These are phyloP conservation scores for Russula vinacea DNA, from an alignment of 768 basidiomycete genomes.

Conservation along the genomic window DNA sequence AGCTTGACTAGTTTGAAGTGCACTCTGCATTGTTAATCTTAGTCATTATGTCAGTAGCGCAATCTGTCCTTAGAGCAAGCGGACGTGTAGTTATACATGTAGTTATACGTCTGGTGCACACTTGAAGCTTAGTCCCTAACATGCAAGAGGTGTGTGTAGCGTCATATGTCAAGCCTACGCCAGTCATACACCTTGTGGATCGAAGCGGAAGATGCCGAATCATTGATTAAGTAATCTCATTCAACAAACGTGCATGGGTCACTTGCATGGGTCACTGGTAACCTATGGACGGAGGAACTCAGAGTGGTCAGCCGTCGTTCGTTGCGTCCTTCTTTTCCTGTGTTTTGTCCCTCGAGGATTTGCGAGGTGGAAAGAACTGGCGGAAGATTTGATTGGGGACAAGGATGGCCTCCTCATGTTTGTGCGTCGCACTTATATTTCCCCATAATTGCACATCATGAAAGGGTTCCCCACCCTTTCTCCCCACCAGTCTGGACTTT, in stretches of 20 bases:
- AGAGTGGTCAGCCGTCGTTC: not conserved
- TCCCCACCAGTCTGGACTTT: not conserved
- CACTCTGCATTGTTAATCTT: not conserved
- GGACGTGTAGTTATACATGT: slow-evolving; percentile 43
- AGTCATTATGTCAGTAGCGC: too few relatives aligned
- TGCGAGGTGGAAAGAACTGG: not conserved
- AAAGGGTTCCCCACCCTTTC: not conserved
- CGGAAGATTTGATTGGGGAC: slow-evolving; percentile 7
- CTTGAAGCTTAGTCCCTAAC: too few relatives aligned
- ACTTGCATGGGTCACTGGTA: too few relatives aligned
- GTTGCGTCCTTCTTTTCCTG: not conserved
- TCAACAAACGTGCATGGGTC: not conserved
- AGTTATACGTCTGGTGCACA: too few relatives aligned
- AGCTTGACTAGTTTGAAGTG: not conserved
- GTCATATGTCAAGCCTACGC: too few relatives aligned
- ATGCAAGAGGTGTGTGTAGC: too few relatives aligned
- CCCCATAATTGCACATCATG: not conserved
- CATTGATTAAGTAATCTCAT: too few relatives aligned
- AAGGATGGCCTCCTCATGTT: slow-evolving; percentile 7
- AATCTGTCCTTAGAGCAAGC: too few relatives aligned
- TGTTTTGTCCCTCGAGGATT: not conserved
- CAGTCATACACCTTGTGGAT: too few relatives aligned
- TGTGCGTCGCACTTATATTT: not conserved
- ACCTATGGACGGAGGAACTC: not conserved
- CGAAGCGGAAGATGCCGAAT: too few relatives aligned